Base-by-base conservation (phyloP, 1,139 yeast genomes). In the Kodamaea derodonti region DNA sequence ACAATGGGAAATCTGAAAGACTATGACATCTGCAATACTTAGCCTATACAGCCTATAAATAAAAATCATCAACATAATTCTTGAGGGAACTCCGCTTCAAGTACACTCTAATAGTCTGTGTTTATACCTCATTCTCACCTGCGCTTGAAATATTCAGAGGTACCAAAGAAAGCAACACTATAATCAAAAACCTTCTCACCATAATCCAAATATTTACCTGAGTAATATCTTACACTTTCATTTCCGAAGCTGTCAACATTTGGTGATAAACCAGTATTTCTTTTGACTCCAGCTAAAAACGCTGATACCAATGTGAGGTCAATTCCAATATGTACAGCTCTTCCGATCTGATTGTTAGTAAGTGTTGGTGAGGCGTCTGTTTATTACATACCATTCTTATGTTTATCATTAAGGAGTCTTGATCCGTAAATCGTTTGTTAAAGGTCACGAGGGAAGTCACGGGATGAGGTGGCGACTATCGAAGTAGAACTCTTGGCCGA, bases 121-220 rank as follows among this genome's bases (percentile, higher is more conserved):
- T n/a, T n/a, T n/a, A n/a, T n/a, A n/a, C n/a, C n/a, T n/a, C n/a
- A n/a, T n/a, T n/a, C n/a, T 17, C 25, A 74, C 47, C 65, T 74
- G 49, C 92, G 76, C 42, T 70, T 79, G 60, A 88, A 92, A 58
- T 82, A 86, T 14, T 75, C 73, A 2, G 95, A 82, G 9, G 82
- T 69, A 31, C 82, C 79, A 69, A 87, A 75, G 46, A 77, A 71
- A 4, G 87, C 84, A 11, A 84, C 81, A 25, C 85, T 67, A 38
- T 76, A 72, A 52, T 88, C 96, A 49, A 83, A 80, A 4, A 84
- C 65, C 57, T 79, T 77, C 51, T 92, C 98, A n/a, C 98, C 98
- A 23, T 82, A 59, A 37, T 79, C 84, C 45, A 92, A 71, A 54
- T 87, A 92, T 51, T 78, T 82, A 24, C 65, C 64, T 13, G 81